Conservation (phyloP, 805 yeast species). For the Starmera dryadoides region DNA sequence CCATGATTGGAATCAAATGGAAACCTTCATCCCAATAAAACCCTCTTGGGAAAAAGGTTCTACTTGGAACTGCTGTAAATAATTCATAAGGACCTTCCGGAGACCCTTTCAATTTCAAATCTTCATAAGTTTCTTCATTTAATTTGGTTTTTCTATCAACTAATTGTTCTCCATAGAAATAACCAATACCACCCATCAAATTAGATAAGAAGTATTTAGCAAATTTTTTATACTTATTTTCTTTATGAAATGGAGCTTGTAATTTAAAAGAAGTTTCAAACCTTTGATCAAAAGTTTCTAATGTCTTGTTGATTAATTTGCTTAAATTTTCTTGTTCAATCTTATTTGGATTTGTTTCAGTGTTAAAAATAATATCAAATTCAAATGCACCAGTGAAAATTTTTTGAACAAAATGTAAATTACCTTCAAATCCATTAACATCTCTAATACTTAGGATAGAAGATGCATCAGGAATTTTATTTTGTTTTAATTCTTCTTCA, state of each 20-base stretch:
- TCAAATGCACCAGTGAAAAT: slow-evolving; percentile 68
- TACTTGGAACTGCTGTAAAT: slow-evolving; percentile 81
- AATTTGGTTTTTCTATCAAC: slow-evolving; percentile 68
- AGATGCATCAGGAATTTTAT: slow-evolving; percentile 27
- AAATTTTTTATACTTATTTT: slow-evolving; percentile 39
- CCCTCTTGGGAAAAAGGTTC: slow-evolving; percentile 94
- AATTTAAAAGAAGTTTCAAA: slow-evolving; percentile 46
- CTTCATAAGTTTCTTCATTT: slow-evolving; percentile 64
- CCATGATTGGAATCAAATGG: slow-evolving; percentile 74
- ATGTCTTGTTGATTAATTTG: slow-evolving; percentile 8
- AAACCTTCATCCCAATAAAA: slow-evolving; percentile 99
- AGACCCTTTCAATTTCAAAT: slow-evolving; percentile 38
- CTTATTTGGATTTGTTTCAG: slow-evolving; percentile 32
- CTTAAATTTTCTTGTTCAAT: slow-evolving; percentile 26
- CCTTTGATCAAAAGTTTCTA: slow-evolving; percentile 37
- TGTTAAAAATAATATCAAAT: slow-evolving; percentile 61
- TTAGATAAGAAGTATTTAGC: slow-evolving; percentile 79
- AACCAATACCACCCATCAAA: slow-evolving; percentile 83
- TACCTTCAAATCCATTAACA: slow-evolving; percentile 56
- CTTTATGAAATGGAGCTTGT: slow-evolving; percentile 43
- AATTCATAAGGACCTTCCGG: slow-evolving; percentile 73
- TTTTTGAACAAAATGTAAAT: slow-evolving; percentile 74
- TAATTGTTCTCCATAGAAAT: slow-evolving; percentile 74
- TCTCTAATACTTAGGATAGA: slow-evolving; percentile 51
- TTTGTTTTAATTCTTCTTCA: slow-evolving; percentile 2